Percentiles rank a stretch among this genome's conserved stretches.
These are phyloP conservation scores for Helicostylum pulchrum DNA, from an alignment of 192 early-diverging fungal species.

Conservation along the genomic window DNA sequence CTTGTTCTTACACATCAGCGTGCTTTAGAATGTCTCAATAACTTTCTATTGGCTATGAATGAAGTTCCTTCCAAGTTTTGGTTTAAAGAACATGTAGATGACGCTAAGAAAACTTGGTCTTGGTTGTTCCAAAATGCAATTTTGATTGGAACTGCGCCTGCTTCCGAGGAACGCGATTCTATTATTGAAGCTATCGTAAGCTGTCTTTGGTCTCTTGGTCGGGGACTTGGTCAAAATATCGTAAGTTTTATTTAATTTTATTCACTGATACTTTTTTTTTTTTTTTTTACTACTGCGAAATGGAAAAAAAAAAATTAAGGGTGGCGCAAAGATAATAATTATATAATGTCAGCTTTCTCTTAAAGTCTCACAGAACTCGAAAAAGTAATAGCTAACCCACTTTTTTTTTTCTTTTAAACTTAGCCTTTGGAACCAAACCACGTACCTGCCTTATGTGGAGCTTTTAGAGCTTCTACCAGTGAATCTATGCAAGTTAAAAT, in stretches of 20 bases:
- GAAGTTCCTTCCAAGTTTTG: conserved; percentile 61
- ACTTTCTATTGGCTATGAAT: conserved; percentile 71
- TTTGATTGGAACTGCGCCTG: conserved; percentile 43
- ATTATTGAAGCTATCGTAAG: conserved; percentile 66
- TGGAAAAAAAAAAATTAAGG: neutral
- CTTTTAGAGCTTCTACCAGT: conserved; percentile 37
- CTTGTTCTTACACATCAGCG: conserved; percentile 62
- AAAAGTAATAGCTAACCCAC: too few species aligned
- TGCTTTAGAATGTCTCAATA: conserved; percentile 71
- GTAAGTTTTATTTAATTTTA: conserved; percentile 27
- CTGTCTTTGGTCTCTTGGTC: conserved; percentile 75
- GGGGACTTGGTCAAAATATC: conserved; percentile 59
- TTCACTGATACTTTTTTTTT: neutral
- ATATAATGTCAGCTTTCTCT: neutral
- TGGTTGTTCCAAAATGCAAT: conserved; percentile 59
- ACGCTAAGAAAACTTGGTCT: conserved; percentile 53
- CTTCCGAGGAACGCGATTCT: conserved; percentile 41
- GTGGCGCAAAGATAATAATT: neutral
- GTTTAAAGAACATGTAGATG: conserved; percentile 51
- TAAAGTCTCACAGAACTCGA: too few species aligned
- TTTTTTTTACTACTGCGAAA: neutral
- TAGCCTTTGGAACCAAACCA: conserved; percentile 42
- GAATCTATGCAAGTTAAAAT: conserved; percentile 62
- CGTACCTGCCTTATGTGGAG: conserved; percentile 42
- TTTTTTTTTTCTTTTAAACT: conserved; percentile 11